phyloP scores from a whole-genome alignment of 352 stramenopile genomes.

The Phytophthora foliorum region DNA sequence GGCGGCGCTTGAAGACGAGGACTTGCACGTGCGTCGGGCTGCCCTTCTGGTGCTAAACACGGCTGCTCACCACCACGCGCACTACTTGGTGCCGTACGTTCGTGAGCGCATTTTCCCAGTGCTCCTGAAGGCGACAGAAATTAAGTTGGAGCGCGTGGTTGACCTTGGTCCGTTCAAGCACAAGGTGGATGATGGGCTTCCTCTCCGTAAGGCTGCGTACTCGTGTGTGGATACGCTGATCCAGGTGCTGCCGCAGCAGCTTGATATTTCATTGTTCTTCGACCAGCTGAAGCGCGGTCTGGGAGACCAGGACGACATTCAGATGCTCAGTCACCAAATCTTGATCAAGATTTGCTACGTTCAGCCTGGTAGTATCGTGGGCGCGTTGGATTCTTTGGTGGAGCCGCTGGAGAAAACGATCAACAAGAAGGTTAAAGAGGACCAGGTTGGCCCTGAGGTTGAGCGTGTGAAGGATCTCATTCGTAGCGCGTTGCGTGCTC shows the following conservation, averaged over 20 bases:
- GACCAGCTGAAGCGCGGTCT: constrained; percentile 94
- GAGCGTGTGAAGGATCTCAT: constrained; percentile 97
- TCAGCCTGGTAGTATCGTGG: constrained; percentile 84
- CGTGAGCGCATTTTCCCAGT: constrained; percentile 92
- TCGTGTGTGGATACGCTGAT: constrained; percentile 97
- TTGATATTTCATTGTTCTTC: constrained; percentile 95
- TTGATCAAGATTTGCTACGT: constrained; percentile 94
- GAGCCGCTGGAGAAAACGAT: constrained; percentile 96
- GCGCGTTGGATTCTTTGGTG: constrained; percentile 91
- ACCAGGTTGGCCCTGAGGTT: constrained; percentile 96
- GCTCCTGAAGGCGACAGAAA: constrained; percentile 91
- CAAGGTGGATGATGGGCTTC: constrained; percentile 94
- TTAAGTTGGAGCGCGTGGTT: constrained; percentile 97
- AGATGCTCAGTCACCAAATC: constrained; percentile 98
- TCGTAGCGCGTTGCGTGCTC: constrained; percentile 93
- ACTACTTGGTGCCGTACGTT: constrained; percentile 78
- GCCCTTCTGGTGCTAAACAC: constrained; percentile 97
- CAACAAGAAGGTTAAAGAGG: constrained; percentile 96
- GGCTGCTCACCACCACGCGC: constrained; percentile 94
- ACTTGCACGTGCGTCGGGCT: constrained; percentile 95
- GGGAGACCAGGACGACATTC: constrained; percentile 96
- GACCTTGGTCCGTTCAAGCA: constrained; percentile 99
- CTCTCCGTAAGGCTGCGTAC: constrained; percentile 93
- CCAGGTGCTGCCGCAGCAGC: constrained; percentile 92
- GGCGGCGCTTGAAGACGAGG: constrained; percentile 94